Evolutionary conservation across 345 rosid genomes (phyloP).

Genomic region (Corchorus olitorius): DNA sequence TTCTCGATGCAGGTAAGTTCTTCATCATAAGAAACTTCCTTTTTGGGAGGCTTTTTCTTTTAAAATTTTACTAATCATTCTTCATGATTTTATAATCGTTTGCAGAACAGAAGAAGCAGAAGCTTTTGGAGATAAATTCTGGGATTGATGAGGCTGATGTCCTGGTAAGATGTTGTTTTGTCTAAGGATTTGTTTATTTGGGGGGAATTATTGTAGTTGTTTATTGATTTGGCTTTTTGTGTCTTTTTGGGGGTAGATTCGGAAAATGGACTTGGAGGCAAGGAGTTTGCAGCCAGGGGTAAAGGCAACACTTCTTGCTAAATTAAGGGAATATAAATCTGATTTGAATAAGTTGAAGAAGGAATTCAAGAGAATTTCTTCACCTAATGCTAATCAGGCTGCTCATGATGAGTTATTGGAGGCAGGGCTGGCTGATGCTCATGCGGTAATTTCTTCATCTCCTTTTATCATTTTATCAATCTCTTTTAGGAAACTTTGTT

Average conservation of each 20-base stretch:
- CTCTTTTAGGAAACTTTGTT: not conserved
- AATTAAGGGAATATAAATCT: slow-evolving; percentile 85
- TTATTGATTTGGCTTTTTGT: not conserved
- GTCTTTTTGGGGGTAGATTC: slow-evolving; percentile 41
- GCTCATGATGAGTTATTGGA: slow-evolving; percentile 69
- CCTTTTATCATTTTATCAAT: not conserved
- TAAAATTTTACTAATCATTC: not conserved
- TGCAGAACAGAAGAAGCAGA: slow-evolving; percentile 64
- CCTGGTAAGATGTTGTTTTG: slow-evolving; percentile 46
- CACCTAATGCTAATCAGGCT: slow-evolving; percentile 51
- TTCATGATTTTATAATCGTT: not conserved
- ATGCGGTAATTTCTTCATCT: slow-evolving; percentile 38
- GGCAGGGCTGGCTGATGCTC: slow-evolving; percentile 55
- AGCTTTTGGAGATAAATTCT: slow-evolving; percentile 59
- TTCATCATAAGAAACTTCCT: not conserved
- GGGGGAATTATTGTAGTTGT: not conserved
- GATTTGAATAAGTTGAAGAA: slow-evolving; percentile 79
- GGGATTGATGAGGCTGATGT: slow-evolving; percentile 87
- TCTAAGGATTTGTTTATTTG: not conserved
- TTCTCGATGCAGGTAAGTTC: slow-evolving; percentile 51
- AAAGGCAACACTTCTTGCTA: slow-evolving; percentile 82
- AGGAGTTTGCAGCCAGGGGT: slow-evolving; percentile 78
- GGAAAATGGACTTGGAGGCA: slow-evolving; percentile 94
- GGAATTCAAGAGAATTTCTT: slow-evolving; percentile 65
- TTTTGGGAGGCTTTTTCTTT: not conserved